Base-by-base conservation (phyloP, 2,329 filamentous ascomycete species). In the Ramularia endophylla region DNA sequence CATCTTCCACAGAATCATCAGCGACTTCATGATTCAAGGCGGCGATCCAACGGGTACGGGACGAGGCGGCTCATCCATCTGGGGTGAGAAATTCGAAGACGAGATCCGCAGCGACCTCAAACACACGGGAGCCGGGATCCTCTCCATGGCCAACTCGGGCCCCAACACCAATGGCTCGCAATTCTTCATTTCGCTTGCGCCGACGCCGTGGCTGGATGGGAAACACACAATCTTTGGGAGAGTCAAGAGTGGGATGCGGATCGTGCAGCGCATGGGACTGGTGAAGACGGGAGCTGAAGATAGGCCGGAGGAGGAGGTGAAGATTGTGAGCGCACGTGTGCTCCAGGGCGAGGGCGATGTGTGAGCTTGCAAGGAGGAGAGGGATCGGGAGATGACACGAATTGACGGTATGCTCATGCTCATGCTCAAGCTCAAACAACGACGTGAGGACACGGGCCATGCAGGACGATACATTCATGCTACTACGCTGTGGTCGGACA, bases 171-270 rank as follows among this genome's bases (percentile, higher is more conserved):
- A 97, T 64, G 90, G 90, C 16, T 87, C 80, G 44, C 92, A 97
- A 67, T 98, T 97, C 67, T 97, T 97, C 63, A 81, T 98, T 53
- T 97, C 92, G 0, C 73, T 97, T 25, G 90, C 88, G 6, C 90
- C 90, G 4, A 90, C 92, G 12, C 92, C 92, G 0, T 97, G 90
- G 90, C 68, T 98, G 45, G 92, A 98, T 66, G 88, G 89, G 16
- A 95, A 95, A 66, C 90, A 98, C 64, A 94, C 89, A 8, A 94
- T 98, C 53, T 98, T 98, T 61, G 92, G 92, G 1, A 72, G 90
- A 40, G 88, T 98, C 28, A 89, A 85, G 69, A 77, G 68, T 40
- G 92, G 92, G 0, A 79, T 97, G 75, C 72, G 76, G 42, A 74
- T 90, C n/a, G 81, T 97, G 19, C 82, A 87, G 70, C 76, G 87